Conservation (phyloP, 371 early-diverging fungal genomes). For the Lichtheimia corymbifera region DNA sequence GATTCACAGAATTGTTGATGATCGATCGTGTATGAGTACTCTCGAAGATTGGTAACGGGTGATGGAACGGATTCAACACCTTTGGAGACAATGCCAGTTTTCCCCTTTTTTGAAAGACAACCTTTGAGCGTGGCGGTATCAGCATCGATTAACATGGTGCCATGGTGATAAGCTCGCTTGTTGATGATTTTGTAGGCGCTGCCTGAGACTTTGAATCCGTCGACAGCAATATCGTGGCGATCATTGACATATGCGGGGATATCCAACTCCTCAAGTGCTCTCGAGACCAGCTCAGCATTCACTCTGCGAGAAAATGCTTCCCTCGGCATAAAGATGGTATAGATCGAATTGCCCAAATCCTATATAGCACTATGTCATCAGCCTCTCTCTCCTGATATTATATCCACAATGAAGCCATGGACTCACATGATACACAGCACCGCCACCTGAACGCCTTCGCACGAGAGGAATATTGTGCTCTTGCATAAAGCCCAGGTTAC, state of each 20-base stretch:
- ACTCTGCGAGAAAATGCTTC: conserved; percentile 73
- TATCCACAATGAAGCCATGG: not conserved
- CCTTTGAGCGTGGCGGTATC: conserved; percentile 71
- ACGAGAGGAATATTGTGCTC: conserved; percentile 76
- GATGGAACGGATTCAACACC: conserved; percentile 92
- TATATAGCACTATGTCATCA: conserved; percentile 36
- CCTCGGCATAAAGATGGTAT: conserved; percentile 92
- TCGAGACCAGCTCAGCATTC: conserved; percentile 79
- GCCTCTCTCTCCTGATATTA: not conserved
- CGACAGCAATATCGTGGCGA: conserved; percentile 88
- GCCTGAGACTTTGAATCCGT: conserved; percentile 85
- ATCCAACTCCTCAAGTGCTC: conserved; percentile 76
- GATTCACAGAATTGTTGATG: conserved; percentile 84
- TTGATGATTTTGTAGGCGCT: conserved; percentile 92
- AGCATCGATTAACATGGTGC: conserved; percentile 95
- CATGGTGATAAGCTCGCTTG: conserved; percentile 91
- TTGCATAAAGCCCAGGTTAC: conserved; percentile 72
- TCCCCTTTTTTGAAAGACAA: conserved; percentile 36
- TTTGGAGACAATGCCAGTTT: conserved; percentile 69
- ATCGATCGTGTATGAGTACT: conserved; percentile 80
- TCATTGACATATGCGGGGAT: conserved; percentile 87
- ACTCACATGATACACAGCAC: conserved; percentile 94
- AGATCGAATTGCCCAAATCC: conserved; percentile 96
- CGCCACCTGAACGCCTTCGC: conserved; percentile 93
- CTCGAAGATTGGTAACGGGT: conserved; percentile 78